phyloP scores from a whole-genome alignment of 768 basidiomycete species.

The Tricholoma sp. region DNA sequence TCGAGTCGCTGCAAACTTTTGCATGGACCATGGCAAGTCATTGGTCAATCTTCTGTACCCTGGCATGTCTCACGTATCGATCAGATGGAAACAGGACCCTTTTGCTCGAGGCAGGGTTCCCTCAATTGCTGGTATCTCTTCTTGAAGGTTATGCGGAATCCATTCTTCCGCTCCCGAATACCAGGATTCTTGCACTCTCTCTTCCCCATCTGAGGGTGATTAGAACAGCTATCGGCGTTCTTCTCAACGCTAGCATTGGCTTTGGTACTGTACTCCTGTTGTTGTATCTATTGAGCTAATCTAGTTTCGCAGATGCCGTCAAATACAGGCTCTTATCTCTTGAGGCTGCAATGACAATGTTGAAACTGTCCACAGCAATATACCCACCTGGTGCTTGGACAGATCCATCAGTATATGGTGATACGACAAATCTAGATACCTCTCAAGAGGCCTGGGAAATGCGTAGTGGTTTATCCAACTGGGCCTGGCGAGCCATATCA shows the following conservation, averaged over 20 bases:
- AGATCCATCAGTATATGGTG: slow-evolving; percentile 14
- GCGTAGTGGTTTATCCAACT: slow-evolving; percentile 60
- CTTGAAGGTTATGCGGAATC: slow-evolving; percentile 64
- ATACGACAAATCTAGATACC: slow-evolving; percentile 17
- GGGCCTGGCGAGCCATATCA: slow-evolving; percentile 75
- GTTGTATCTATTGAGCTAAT: neutral
- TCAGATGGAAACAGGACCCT: slow-evolving; percentile 72
- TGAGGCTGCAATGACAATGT: slow-evolving; percentile 63
- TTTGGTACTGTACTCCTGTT: slow-evolving; percentile 47
- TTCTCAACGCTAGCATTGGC: slow-evolving; percentile 73
- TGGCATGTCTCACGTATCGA: slow-evolving; percentile 2
- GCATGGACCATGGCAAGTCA: slow-evolving; percentile 72
- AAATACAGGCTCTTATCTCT: slow-evolving; percentile 62
- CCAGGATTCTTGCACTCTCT: slow-evolving; percentile 45
- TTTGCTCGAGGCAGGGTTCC: slow-evolving; percentile 67
- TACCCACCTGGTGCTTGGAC: slow-evolving; percentile 75
- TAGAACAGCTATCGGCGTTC: slow-evolving; percentile 72
- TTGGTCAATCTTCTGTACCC: neutral
- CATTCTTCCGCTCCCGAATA: slow-evolving; percentile 27
- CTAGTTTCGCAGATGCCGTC: slow-evolving; percentile 52
- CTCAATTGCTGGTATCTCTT: slow-evolving; percentile 59
- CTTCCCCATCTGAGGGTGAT: slow-evolving; percentile 65
- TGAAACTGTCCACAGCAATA: slow-evolving; percentile 61
- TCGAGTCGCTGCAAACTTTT: slow-evolving; percentile 77
- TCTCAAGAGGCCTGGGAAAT: slow-evolving; percentile 58